These are phyloP conservation scores for Penicillium sp. DNA, from an alignment of 2,329 filamentous ascomycete genomes.

Conservation along the genomic window DNA sequence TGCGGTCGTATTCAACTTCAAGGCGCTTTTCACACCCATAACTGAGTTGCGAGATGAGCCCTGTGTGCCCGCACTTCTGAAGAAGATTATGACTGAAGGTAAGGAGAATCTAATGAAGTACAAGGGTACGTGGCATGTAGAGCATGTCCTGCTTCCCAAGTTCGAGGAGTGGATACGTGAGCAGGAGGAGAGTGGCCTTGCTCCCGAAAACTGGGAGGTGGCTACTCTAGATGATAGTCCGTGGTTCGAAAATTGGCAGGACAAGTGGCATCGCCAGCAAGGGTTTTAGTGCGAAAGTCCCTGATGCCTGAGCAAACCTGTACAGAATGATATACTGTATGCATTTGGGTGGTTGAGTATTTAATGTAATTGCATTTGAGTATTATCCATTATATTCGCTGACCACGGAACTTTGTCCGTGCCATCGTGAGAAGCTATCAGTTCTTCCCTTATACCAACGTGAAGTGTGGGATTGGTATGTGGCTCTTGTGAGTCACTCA, in stretches of 20 bases:
- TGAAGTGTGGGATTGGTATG: neutral
- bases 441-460: neutral
- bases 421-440: neutral
- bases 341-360: conserved; percentile 9
- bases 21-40: conserved; percentile 79
- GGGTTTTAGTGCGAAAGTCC: conserved; percentile 54
- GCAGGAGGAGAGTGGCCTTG: conserved; percentile 67
- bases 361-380: neutral
- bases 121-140: conserved; percentile 80
- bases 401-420: neutral
- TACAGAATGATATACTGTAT: conserved; percentile 1
- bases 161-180: conserved; percentile 68
- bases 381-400: neutral
- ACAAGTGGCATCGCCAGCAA: conserved; percentile 71
- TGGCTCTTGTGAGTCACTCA: neutral
- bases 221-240: conserved; percentile 75
- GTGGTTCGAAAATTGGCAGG: conserved; percentile 76
- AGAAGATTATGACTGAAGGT: conserved; percentile 72
- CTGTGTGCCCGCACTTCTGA: conserved; percentile 70
- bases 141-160: conserved; percentile 71
- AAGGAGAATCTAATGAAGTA: conserved; percentile 76
- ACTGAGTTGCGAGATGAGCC: conserved; percentile 72
- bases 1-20: conserved; percentile 85
- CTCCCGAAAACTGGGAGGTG: conserved; percentile 67
- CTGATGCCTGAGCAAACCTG: neutral